Percentiles rank a stretch among this genome's conserved stretches.
These are phyloP conservation scores for Danielozyma ontarioensis DNA, from an alignment of 805 yeast genomes.

Conservation along the genomic window DNA sequence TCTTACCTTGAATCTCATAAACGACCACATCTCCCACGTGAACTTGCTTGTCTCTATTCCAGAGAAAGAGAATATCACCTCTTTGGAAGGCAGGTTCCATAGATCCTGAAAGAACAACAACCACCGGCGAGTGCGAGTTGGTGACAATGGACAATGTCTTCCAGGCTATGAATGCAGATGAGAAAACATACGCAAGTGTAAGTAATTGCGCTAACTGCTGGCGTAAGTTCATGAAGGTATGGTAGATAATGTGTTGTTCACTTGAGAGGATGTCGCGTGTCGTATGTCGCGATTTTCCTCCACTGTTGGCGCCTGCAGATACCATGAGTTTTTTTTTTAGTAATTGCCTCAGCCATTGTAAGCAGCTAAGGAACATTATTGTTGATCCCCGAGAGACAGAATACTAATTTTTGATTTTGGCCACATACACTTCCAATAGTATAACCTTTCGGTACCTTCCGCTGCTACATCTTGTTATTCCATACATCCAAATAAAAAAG, in stretches of 20 bases:
- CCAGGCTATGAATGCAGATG: slow-evolving; percentile 92
- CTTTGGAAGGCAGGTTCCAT: slow-evolving; percentile 99
- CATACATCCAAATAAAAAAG: too few species aligned
- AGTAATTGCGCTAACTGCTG: slow-evolving; percentile 61
- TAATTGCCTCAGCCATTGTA: background rate
- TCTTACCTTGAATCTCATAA: slow-evolving; percentile 71
- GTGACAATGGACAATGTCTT: slow-evolving; percentile 71
- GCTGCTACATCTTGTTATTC: too few species aligned
- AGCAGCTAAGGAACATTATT: background rate
- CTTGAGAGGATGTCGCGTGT: background rate
- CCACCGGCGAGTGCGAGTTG: slow-evolving; percentile 87
- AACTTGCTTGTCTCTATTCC: slow-evolving; percentile 71
- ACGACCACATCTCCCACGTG: slow-evolving; percentile 92
- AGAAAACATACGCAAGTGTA: slow-evolving; percentile 69
- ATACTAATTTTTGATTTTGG: too few species aligned
- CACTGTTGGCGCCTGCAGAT: background rate
- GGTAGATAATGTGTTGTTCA: background rate
- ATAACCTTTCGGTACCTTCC: too few species aligned
- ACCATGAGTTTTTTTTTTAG: slow-evolving; percentile 2
- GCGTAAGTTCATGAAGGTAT: slow-evolving; percentile 48
- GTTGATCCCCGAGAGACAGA: slow-evolving; percentile 1
- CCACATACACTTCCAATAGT: too few species aligned
- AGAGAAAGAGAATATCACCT: slow-evolving; percentile 87
- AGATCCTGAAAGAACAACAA: slow-evolving; percentile 94
- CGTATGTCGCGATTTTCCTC: background rate